Percentiles rank a stretch among this genome's conserved stretches.
These are phyloP conservation scores for Bertia moriformis DNA, from an alignment of 2,329 filamentous ascomycete species.

Conservation along the genomic window DNA sequence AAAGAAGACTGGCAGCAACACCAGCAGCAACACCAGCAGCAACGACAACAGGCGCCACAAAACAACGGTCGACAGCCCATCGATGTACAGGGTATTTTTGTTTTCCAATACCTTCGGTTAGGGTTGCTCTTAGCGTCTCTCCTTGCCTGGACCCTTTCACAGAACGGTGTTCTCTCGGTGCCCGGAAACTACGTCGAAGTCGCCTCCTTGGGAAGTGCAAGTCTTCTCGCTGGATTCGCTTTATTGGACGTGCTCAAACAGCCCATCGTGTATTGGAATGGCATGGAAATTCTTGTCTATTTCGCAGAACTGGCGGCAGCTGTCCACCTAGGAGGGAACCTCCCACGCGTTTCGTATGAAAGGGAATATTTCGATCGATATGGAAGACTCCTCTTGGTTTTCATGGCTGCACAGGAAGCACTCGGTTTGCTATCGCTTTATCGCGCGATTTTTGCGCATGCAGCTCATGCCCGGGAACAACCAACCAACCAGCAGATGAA, in stretches of 20 bases:
- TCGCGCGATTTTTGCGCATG: constrained; percentile 4
- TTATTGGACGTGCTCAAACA: constrained; percentile 19
- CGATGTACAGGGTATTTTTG: constrained; percentile 7
- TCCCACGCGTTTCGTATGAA: constrained; percentile 13
- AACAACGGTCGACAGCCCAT: background rate
- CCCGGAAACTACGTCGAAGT: constrained; percentile 20
- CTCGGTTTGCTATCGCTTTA: constrained; percentile 12
- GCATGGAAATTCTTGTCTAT: constrained; percentile 19
- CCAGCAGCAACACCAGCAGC: background rate
- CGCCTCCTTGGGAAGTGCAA: constrained; percentile 18
- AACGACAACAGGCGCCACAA: no score
- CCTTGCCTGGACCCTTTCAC: constrained; percentile 15
- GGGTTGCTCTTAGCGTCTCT: constrained; percentile 14
- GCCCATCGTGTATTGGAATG: constrained; percentile 19
- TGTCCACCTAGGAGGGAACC: constrained; percentile 17
- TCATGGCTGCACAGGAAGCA: constrained; percentile 21
- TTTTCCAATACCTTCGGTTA: constrained; percentile 14
- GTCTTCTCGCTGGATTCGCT: constrained; percentile 21
- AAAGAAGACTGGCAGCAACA: constrained; percentile 8
- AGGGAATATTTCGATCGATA: constrained; percentile 19
- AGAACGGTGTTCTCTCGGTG: constrained; percentile 12
- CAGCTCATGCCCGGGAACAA: background rate
- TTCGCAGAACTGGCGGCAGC: constrained; percentile 19
- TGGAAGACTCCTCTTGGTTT: constrained; percentile 18
- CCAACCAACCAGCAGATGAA: background rate